A percentile compares a stretch with the other conserved stretches of the same genome.
Conservation (phyloP, 495 filamentous ascomycete species). For the Aspergillus biplanus region DNA sequence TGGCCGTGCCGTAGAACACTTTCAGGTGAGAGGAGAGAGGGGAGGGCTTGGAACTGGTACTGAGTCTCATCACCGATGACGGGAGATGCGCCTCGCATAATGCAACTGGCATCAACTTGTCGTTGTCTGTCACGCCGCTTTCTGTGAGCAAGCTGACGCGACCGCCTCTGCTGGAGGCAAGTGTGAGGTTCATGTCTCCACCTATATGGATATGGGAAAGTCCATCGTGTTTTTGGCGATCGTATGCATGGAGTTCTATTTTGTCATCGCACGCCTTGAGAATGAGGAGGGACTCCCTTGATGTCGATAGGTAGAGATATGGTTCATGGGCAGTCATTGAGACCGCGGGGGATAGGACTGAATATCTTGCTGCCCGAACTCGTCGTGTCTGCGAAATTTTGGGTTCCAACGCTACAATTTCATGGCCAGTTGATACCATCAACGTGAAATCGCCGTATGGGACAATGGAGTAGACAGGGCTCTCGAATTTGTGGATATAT, state of each 20-base stretch:
- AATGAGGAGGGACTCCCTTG: constrained; percentile 44
- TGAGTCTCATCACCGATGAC: constrained; percentile 38
- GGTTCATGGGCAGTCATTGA: constrained; percentile 44
- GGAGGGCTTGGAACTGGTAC: constrained; percentile 21
- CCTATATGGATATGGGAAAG: constrained; percentile 44
- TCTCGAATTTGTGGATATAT: constrained; percentile 39
- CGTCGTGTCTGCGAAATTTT: constrained; percentile 38
- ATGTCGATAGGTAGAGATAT: constrained; percentile 49
- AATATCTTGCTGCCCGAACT: constrained; percentile 31
- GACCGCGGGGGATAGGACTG: constrained; percentile 46
- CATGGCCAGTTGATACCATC: constrained; percentile 43
- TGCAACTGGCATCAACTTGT: constrained; percentile 31
- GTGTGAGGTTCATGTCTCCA: constrained; percentile 31
- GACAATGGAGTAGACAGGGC: constrained; percentile 48
- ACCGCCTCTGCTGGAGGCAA: constrained; percentile 41
- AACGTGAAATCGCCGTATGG: constrained; percentile 43
- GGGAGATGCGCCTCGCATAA: constrained; percentile 39
- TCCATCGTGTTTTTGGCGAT: constrained; percentile 40
- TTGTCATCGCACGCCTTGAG: constrained; percentile 38
- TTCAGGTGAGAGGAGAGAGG: constrained; percentile 19
- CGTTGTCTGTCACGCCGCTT: constrained; percentile 24
- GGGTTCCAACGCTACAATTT: constrained; percentile 40
- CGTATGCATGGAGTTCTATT: constrained; percentile 37
- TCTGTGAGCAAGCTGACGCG: constrained; percentile 37
- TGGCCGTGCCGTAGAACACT: constrained; percentile 58